Evolutionary conservation across 2,329 filamentous ascomycete species (phyloP), one percentile per base, ranked within the genome.

Genomic region (Clonostachys rosea): DNA sequence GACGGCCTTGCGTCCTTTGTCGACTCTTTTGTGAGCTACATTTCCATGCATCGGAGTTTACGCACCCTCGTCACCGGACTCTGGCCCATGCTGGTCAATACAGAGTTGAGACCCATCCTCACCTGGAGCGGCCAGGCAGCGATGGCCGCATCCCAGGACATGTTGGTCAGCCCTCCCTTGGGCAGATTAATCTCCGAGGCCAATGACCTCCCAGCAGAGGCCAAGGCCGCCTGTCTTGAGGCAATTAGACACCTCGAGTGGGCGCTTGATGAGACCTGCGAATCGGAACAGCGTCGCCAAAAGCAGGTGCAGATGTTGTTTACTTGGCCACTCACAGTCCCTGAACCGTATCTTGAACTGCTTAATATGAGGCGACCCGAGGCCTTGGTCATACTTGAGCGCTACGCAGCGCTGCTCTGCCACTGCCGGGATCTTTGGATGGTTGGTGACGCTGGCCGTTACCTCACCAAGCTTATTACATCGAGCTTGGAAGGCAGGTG

Each of bases 371-470:
- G 61, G 36, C 52, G 59, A 4, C 65, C 68, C 0, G 72, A 75
- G 51, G 71, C 70, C 2, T 47, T 69, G 20, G 59, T 59, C 2
- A 54, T 68, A 3, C 50, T 76, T 9, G 65, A 64, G 5, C 69
- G 71, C 50, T 75, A 71, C 53, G 70, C 68, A 3, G 59, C 69
- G 24, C 24, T 30, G 24, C 24, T 30, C 24, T 30, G 24, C 24
- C 24, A 30, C 24, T 30, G 24, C 24, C 24, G 24, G 24, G 24
- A 30, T 10, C 24, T 30, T 30, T 30, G 24, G 24, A 30, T 30
- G 24, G 24, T 30, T 10, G 24, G 24, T 30, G 24, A 30, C 9
- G 24, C 24, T 30, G 24, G 24, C 9, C 24, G 24, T 10, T 30
- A 30, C 24, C 8, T 30, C 24, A 30, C 24, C 8, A 30, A 30